phyloP scores from a whole-genome alignment of 345 rosid species.

The Gossypium rotundifolium region DNA sequence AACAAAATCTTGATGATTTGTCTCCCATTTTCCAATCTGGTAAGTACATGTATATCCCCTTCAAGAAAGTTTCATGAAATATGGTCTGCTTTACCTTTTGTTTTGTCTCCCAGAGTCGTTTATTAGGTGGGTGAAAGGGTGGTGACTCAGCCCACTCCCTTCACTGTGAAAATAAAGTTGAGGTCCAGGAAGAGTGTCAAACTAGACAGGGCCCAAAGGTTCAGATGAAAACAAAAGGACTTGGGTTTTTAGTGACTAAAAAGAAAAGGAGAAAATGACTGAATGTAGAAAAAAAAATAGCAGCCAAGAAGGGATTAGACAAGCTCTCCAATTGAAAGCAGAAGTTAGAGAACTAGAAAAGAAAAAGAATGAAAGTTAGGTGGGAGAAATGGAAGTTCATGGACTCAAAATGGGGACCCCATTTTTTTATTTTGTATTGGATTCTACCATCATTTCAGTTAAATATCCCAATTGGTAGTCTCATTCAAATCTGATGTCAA shows the following conservation, averaged over 20 bases:
- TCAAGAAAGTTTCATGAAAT: not conserved
- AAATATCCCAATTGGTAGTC: slow-evolving; percentile 1
- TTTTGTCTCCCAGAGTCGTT: not conserved
- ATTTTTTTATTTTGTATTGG: slow-evolving; percentile 5
- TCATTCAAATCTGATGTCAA: not conserved
- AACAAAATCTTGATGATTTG: not conserved
- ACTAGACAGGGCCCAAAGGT: not conserved
- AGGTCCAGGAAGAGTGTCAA: not conserved
- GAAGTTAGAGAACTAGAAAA: not conserved
- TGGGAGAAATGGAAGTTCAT: slow-evolving; percentile 14
- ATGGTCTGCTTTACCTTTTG: not conserved
- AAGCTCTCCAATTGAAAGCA: slow-evolving; percentile 10
- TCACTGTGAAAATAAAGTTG: not conserved
- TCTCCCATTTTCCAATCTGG: not conserved
- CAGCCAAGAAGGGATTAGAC: slow-evolving; percentile 13
- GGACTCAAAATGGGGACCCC: slow-evolving; percentile 17
- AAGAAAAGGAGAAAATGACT: not conserved
- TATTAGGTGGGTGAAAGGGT: not conserved
- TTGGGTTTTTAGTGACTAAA: not conserved
- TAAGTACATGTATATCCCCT: not conserved
- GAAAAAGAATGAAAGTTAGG: slow-evolving; percentile 14
- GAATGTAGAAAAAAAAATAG: not conserved
- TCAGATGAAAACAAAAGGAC: not conserved
- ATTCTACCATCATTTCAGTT: slow-evolving; percentile 16
- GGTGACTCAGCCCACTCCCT: not conserved